phyloP scores from a whole-genome alignment of 1,284 basidiomycete species.

The Malassezia sp. region DNA sequence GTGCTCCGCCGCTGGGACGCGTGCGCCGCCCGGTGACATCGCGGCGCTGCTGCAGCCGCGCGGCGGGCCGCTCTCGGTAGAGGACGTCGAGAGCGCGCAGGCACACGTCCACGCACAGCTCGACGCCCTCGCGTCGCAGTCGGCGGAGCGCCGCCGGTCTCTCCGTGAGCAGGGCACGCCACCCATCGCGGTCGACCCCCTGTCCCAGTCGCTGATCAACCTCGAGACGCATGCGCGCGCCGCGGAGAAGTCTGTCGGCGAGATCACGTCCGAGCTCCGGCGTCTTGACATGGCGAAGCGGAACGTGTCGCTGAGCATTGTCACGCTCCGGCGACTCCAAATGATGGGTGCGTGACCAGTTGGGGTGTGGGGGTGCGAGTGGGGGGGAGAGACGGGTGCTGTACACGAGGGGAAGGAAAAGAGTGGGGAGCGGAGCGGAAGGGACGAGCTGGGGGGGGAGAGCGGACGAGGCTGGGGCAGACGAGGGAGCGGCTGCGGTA shows the following conservation, averaged over 20 bases:
- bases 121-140: neutral
- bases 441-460: no score
- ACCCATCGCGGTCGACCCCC: constrained; percentile 40
- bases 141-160: constrained; percentile 3
- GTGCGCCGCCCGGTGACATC: neutral
- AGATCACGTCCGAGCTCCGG: constrained; percentile 94
- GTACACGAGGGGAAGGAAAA: no score
- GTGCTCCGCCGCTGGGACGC: no score
- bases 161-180: no score
- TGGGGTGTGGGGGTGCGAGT: neutral
- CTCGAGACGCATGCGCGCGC: constrained; percentile 66
- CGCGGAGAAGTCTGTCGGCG: constrained; percentile 84
- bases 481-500: no score
- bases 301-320: constrained; percentile 69
- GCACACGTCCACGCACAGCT: neutral
- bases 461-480: no score
- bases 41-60: constrained; percentile 2
- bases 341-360: constrained; percentile 73
- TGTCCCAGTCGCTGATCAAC: constrained; percentile 80
- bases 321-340: constrained; percentile 74
- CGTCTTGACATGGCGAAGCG: constrained; percentile 85
- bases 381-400: no score
- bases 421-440: no score
- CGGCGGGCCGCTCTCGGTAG: neutral
- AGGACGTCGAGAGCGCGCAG: constrained; percentile 8